Base-by-base conservation (phyloP, 345 rosid species). In the Eutrema yunnanense region DNA sequence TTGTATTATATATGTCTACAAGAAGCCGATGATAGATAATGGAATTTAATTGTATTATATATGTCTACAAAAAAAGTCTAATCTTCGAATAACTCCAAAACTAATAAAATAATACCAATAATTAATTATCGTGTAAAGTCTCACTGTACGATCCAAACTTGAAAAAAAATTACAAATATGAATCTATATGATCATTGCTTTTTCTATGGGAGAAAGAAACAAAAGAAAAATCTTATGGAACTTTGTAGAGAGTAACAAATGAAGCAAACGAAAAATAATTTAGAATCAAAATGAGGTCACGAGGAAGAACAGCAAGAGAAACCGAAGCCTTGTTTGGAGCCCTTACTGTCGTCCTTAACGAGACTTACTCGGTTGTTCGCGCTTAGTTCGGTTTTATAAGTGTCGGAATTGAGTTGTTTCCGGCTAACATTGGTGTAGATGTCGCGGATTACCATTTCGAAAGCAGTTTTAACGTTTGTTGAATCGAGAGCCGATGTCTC, bases 401-500 rank as follows among this genome's bases (percentile, higher is more conserved):
- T 78, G 73, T 89, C 90, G 0, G 93, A 92, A 42, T 81, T 86
- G 56, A 86, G 86, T 49, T 84, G 87, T 82, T 86, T 88, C 86
- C 89, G 66, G 84, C 98, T 87, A 52, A 86, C 68, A 29, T 83
- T 88, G 76, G 66, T 79, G 75, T 92, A 92, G 47, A 90, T 90
- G 66, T 88, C 96, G 2, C 75, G 83, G 70, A 86, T 84, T 4
- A 92, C 93, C 47, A 84, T 71, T 86, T 92, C 93, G 5, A 90
- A 92, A 49, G 98, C 93, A 53, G 81, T 81, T 77, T 84, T 79
- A 9, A 92, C 96, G 36, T 92, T 90, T 4, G 97, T 88, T 2
- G 98, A 83, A 77, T 90, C 88, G 14, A 92, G 81, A 26, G 98
- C 93, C 3, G 98, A 92, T 37, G 97, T 92, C 71, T 92, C 96